These are phyloP conservation scores for Hymenoscyphus repandus DNA, from an alignment of 2,329 filamentous ascomycete species.

Conservation along the genomic window DNA sequence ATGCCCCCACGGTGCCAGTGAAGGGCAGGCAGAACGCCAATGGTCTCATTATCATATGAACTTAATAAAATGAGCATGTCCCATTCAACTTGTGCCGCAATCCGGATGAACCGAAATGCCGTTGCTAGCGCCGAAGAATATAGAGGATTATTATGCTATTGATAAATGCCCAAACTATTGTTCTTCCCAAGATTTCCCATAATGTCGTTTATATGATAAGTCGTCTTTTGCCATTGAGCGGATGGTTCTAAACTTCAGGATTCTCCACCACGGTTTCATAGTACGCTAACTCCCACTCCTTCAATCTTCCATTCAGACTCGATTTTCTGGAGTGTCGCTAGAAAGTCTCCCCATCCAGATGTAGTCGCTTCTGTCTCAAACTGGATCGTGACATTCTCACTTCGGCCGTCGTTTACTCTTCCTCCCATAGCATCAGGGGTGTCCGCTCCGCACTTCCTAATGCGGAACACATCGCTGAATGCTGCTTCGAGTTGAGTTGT, in stretches of 20 bases:
- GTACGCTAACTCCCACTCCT: conserved; percentile 5
- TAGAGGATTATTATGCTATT: too few relatives aligned
- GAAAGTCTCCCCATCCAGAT: conserved; percentile 18
- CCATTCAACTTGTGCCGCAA: not conserved
- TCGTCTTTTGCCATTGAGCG: too few relatives aligned
- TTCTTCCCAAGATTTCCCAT: too few relatives aligned
- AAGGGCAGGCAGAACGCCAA: too few relatives aligned
- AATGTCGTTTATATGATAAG: too few relatives aligned
- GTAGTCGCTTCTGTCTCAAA: conserved; percentile 17
- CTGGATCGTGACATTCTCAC: conserved; percentile 25
- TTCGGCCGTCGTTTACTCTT: conserved; percentile 23
- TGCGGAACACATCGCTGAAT: conserved; percentile 18
- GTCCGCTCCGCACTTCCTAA: conserved; percentile 23
- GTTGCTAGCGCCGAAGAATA: not conserved
- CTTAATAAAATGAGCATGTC: not conserved
- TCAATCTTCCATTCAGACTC: conserved; percentile 22
- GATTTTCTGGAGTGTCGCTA: conserved; percentile 14
- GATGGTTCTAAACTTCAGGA: too few relatives aligned
- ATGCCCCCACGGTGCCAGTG: too few relatives aligned
- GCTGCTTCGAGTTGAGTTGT: conserved; percentile 22
- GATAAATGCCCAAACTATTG: not conserved
- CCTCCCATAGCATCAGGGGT: conserved; percentile 23
- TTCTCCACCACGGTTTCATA: conserved; percentile 1
- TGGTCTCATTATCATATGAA: not conserved
- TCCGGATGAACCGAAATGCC: not conserved